phyloP scores from a whole-genome alignment of 306 rosid species.

The Trichosanthes cucumerina region DNA sequence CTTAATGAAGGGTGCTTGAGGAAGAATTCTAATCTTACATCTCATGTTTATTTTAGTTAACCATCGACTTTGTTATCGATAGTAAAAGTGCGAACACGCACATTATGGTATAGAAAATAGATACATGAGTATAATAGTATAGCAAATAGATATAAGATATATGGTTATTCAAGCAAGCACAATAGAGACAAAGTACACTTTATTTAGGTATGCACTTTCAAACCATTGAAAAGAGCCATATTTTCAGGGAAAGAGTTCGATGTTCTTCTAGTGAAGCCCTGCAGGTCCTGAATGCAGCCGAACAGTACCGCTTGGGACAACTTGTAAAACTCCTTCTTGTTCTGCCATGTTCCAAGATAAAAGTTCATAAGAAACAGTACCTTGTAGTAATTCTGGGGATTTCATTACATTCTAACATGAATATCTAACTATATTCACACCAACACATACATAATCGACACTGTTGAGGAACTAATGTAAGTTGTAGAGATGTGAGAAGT shows the following conservation, averaged over 20 bases:
- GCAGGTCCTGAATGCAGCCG: neutral
- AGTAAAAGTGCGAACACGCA: neutral
- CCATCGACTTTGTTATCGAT: neutral
- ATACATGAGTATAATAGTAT: neutral
- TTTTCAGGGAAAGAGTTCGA: neutral
- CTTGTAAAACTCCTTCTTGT: slow-evolving; percentile 7
- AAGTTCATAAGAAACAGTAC: neutral
- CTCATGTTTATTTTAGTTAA: neutral
- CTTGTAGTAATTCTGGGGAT: neutral
- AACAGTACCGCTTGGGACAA: neutral
- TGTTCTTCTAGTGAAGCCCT: slow-evolving; percentile 3
- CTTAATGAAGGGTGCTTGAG: neutral
- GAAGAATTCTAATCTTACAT: neutral
- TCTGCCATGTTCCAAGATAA: neutral
- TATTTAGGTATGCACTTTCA: neutral
- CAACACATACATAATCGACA: neutral
- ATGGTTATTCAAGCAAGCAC: neutral
- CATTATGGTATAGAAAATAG: neutral
- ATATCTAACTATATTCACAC: neutral
- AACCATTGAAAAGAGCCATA: neutral
- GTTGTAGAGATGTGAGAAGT: neutral
- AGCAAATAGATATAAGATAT: neutral
- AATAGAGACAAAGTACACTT: neutral
- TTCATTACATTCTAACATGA: neutral
- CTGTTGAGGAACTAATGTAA: neutral